These are phyloP conservation scores for Lycium barbarum DNA, from an alignment of 257 asterid species.

Conservation along the genomic window DNA sequence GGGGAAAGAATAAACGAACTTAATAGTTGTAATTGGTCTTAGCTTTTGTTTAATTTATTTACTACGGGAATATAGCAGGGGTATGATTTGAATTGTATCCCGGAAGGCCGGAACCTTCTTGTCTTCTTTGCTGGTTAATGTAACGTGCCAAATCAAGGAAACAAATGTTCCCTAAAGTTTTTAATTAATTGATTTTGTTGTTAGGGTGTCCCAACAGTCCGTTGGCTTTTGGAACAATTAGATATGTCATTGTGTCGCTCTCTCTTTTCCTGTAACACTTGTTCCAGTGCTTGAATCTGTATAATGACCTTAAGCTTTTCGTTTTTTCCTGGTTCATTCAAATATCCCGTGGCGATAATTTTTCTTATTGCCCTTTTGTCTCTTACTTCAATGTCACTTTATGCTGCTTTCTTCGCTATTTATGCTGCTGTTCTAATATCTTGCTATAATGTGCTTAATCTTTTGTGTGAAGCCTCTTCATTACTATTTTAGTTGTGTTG, in stretches of 20 bases:
- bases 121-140: background rate
- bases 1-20: background rate
- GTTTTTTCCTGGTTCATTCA: background rate
- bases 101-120: constrained; percentile 16
- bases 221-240: background rate
- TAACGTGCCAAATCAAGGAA: background rate
- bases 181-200: background rate
- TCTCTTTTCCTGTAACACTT: constrained; percentile 10
- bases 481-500: background rate
- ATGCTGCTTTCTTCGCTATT: background rate
- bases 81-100: constrained; percentile 5
- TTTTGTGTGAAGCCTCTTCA: background rate
- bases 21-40: background rate
- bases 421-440: background rate
- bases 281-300: background rate
- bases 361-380: background rate
- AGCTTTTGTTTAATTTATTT: background rate
- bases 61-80: background rate
- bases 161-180: background rate
- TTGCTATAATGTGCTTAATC: background rate
- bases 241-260: background rate
- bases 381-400: background rate
- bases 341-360: background rate
- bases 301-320: background rate
- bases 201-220: background rate